Percentiles rank a stretch among this genome's conserved stretches.
Evolutionary conservation across 2,329 filamentous ascomycete genomes (phyloP).

Genomic region (Pseudomassariella vexata): DNA sequence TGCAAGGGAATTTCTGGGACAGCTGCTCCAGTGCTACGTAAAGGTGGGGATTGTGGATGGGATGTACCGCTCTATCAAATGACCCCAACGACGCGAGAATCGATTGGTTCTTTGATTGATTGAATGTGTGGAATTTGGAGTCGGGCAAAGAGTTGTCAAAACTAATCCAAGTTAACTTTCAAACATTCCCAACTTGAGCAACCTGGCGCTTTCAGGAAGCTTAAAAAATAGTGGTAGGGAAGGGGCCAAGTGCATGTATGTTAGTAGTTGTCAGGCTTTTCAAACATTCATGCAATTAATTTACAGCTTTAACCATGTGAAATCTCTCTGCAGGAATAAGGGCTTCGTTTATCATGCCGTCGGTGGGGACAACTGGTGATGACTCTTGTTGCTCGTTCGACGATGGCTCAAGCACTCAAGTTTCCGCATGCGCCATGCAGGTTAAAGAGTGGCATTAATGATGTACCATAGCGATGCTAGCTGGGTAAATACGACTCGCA

Average conservation of each 20-base stretch:
- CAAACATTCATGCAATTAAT: conserved; percentile 1
- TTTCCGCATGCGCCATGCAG: no score
- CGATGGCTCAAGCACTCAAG: no score
- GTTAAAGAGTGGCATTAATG: no score
- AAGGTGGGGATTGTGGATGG: not conserved
- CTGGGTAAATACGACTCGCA: no score
- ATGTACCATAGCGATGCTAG: no score
- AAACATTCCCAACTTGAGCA: not conserved
- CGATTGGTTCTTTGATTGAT: conserved; percentile 4
- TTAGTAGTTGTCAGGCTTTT: conserved; percentile 1
- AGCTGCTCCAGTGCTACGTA: not conserved
- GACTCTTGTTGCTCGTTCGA: conserved; percentile 5
- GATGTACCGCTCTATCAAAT: conserved; percentile 2
- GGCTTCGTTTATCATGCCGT: conserved; percentile 1
- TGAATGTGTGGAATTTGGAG: conserved; percentile 1
- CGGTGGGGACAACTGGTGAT: conserved; percentile 3
- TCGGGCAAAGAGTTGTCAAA: no score
- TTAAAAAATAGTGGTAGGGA: not conserved
- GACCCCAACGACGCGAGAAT: not conserved
- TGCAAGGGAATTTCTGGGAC: not conserved
- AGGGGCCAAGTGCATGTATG: not conserved
- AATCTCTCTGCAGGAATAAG: not conserved
- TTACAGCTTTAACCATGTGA: not conserved
- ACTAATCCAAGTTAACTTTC: conserved; percentile 1
- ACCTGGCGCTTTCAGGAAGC: not conserved